Evolutionary conservation across 1,284 basidiomycete species (phyloP).

Genomic region (Malassezia arunalokei): DNA sequence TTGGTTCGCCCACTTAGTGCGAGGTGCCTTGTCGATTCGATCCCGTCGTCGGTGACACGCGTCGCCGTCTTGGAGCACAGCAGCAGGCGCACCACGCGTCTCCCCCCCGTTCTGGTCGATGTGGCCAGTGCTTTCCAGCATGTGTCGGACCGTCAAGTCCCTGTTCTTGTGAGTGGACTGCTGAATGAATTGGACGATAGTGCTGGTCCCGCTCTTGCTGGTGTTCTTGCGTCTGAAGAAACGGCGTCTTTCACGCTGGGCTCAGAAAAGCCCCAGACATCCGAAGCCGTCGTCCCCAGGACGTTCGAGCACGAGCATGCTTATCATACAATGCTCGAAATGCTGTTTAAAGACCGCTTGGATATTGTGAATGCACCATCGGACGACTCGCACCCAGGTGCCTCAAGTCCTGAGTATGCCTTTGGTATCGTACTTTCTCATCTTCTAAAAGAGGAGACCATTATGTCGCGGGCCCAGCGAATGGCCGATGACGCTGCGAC

Average conservation of each 20-base stretch:
- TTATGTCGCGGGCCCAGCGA: conserved; percentile 30
- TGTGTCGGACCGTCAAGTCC: conserved; percentile 48
- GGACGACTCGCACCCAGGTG: conserved; percentile 45
- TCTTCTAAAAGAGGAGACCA: conserved; percentile 47
- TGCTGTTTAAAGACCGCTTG: conserved; percentile 70
- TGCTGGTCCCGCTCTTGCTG: conserved; percentile 25
- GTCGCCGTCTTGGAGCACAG: conserved; percentile 77
- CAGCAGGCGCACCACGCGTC: conserved; percentile 64
- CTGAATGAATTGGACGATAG: conserved; percentile 27
- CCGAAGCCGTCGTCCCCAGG: not conserved
- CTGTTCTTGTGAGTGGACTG: conserved; percentile 27
- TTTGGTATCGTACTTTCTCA: conserved; percentile 77
- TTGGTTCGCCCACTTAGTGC: conserved; percentile 65
- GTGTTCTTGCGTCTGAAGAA: not conserved
- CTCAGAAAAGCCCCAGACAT: conserved; percentile 48
- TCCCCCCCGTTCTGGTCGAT: conserved; percentile 77
- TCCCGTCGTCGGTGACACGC: conserved; percentile 58
- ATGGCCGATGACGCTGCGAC: conserved; percentile 22
- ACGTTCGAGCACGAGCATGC: conserved; percentile 77
- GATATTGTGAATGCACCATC: conserved; percentile 60
- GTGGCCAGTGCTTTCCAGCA: conserved; percentile 63
- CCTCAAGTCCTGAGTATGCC: conserved; percentile 83
- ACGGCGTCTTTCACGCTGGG: not conserved
- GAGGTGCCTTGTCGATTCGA: conserved; percentile 55
- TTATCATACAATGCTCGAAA: conserved; percentile 76